A percentile compares a stretch with the other conserved stretches of the same genome.
phyloP scores from a whole-genome alignment of 306 rosid species.

The Medicago ruthenica region DNA sequence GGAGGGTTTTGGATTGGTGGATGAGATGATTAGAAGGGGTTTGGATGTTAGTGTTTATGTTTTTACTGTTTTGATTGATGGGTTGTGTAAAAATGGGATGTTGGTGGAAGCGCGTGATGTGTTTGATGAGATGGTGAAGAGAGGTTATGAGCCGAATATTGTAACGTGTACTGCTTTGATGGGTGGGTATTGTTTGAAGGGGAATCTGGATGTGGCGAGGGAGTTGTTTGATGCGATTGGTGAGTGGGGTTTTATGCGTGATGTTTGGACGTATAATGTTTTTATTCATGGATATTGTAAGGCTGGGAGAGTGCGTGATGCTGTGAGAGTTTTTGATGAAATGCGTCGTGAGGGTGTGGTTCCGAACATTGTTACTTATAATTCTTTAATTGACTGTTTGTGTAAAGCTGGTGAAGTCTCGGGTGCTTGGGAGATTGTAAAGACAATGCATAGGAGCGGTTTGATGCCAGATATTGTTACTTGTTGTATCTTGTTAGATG shows the following conservation, averaged over 20 bases:
- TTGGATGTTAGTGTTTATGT: constrained; percentile 16
- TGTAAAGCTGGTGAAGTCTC: constrained; percentile 33
- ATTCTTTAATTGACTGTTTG: constrained; percentile 22
- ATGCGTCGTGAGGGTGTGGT: constrained; percentile 29
- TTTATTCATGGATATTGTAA: constrained; percentile 45
- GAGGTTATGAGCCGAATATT: constrained; percentile 23
- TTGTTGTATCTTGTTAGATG: constrained; percentile 34
- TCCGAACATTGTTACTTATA: constrained; percentile 36
- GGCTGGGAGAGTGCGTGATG: constrained; percentile 29
- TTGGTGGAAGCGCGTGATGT: not conserved
- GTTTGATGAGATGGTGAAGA: constrained; percentile 33
- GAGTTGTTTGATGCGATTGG: constrained; percentile 18
- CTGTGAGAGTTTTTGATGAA: constrained; percentile 4
- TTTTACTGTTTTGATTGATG: constrained; percentile 32
- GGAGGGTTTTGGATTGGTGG: constrained; percentile 24
- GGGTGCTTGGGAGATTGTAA: constrained; percentile 26
- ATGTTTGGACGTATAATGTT: constrained; percentile 30
- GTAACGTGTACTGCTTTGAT: constrained; percentile 39
- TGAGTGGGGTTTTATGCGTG: constrained; percentile 31
- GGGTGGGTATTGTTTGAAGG: constrained; percentile 36
- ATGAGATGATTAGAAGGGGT: constrained; percentile 15
- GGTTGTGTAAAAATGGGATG: constrained; percentile 40
- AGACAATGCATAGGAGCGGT: constrained; percentile 5
- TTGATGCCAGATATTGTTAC: constrained; percentile 30
- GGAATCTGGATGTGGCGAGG: constrained; percentile 38